Conservation (phyloP, 2,329 filamentous ascomycete species). For the Sclerotinia glacialis region DNA sequence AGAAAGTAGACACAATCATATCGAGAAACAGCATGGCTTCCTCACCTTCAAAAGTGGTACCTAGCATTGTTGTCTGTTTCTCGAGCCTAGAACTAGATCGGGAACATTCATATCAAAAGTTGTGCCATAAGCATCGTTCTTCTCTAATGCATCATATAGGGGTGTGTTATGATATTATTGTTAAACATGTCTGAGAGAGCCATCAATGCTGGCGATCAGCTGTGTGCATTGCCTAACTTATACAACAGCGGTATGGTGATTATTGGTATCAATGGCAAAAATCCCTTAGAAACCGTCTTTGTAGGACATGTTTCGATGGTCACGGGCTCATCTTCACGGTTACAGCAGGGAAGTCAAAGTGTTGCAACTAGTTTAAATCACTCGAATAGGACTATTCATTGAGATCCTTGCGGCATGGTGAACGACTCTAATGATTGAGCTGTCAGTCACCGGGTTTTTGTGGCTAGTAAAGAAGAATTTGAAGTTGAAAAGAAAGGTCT, state of each 20-base stretch:
- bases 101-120: not conserved
- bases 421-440: not conserved
- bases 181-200: not conserved
- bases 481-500: no score
- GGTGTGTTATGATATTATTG: not conserved
- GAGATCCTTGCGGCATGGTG: not conserved
- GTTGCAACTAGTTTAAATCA: conserved; percentile 20
- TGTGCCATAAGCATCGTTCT: not conserved
- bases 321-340: conserved; percentile 23
- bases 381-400: not conserved
- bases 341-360: not conserved
- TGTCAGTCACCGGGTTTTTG: not conserved
- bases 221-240: not conserved
- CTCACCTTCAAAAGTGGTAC: not conserved
- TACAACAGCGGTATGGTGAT: not conserved
- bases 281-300: not conserved
- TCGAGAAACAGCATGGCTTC: not conserved
- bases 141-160: not conserved
- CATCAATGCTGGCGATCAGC: not conserved
- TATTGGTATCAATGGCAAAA: no score
- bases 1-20: not conserved
- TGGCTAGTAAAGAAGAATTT: not conserved
- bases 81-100: not conserved
- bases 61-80: not conserved
- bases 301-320: not conserved